Evolutionary conservation across 2,329 filamentous ascomycete genomes (phyloP), one percentile per base, ranked within the genome.

Genomic region (Talaromyces amestolkiae): DNA sequence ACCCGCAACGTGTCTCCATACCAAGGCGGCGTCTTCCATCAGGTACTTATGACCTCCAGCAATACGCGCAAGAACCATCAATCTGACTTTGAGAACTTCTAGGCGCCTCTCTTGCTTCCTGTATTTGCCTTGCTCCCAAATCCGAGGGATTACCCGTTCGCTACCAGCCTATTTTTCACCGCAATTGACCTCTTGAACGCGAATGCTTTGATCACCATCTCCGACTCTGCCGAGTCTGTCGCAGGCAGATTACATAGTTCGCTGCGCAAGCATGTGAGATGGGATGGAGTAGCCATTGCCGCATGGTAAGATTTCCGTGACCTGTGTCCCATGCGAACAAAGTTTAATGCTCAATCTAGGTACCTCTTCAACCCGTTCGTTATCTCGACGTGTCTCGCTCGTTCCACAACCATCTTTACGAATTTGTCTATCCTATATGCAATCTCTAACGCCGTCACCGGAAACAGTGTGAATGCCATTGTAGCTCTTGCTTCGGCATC

Each of bases 331-430:
- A 9, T 19, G 7, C 27, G 5, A 22, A 31, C 54, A 43, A 31
- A 61, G 31, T n/a, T 49, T 47, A 31, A 53, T 69, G 54, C 70
- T 56, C 22, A 37, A 11, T n/a, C 10, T 13, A 95, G 92, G 69
- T 98, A 92, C 75, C 86, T 99, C 2, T 94, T 98, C 80, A 98
- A 96, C 76, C 95, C 95, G 0, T 96, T 97, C 75, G 96, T 93
- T 1, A 87, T 99, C 67, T 88, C 93, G 53, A 93, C 93, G 19
- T 98, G 94, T 76, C 85, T 99, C 66, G 94, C 91, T 31, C 90
- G 94, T 47, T 91, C 95, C 1, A 97, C 94, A 0, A 91, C 88
- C 68, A 88, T 94, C 65, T 94, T 99, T 75, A 93, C 93, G 0
- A 95, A 91, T 65, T 91, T 91, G 74, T 93, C 93, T 71, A 91